phyloP scores from a whole-genome alignment of 768 basidiomycete species.

The Russula sp. region DNA sequence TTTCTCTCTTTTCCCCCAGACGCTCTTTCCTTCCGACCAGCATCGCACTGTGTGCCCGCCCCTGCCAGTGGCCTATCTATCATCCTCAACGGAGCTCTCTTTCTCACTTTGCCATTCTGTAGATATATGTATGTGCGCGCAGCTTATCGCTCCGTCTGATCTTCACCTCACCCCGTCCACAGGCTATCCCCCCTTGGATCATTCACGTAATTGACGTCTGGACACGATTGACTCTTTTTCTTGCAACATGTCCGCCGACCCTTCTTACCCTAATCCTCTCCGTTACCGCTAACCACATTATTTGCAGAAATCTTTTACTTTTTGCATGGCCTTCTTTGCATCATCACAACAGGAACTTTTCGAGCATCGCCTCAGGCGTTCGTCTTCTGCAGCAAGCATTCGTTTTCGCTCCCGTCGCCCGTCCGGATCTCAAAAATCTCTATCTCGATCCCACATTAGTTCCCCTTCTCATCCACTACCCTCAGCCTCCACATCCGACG shows the following conservation, averaged over 20 bases:
- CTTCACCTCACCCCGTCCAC: background rate
- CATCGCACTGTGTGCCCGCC: constrained; percentile 24
- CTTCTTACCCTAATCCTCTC: background rate
- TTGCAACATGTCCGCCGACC: background rate
- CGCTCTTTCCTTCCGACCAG: constrained; percentile 19
- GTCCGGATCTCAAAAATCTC: background rate
- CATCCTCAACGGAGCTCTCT: background rate
- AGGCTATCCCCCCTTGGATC: constrained; percentile 19
- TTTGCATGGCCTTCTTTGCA: constrained; percentile 28
- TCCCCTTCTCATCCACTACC: background rate
- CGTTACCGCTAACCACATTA: background rate
- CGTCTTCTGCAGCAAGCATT: constrained; percentile 21
- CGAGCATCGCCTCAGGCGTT: constrained; percentile 28
- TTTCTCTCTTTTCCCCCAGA: constrained; percentile 14
- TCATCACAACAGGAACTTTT: constrained; percentile 23
- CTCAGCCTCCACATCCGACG: background rate
- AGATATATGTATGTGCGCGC: constrained; percentile 19
- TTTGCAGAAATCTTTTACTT: constrained; percentile 2
- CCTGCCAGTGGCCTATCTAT: no score
- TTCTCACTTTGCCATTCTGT: background rate
- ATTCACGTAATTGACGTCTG: constrained; percentile 25
- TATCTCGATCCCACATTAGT: constrained; percentile 2
- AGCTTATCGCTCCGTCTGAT: background rate
- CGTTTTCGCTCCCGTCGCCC: constrained; percentile 15
- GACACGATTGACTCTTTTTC: constrained; percentile 17